Percentiles rank a stretch among this genome's conserved stretches.
These are phyloP conservation scores for Suillus hirtellus DNA, from an alignment of 768 basidiomycete genomes.

Conservation along the genomic window DNA sequence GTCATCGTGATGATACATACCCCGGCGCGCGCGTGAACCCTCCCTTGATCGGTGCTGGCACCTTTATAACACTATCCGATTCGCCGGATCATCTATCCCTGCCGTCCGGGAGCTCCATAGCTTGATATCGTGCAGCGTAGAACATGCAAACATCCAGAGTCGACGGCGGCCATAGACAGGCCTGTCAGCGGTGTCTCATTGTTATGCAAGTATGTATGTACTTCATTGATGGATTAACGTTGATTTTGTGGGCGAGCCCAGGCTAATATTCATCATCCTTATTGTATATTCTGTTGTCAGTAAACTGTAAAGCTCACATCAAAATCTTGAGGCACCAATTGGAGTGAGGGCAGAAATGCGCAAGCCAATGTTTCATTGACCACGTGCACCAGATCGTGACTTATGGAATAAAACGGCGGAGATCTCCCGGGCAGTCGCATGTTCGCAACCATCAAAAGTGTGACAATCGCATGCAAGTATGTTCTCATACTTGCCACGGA, in stretches of 20 bases:
- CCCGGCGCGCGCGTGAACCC: background rate
- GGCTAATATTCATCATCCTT: background rate
- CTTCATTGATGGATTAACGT: background rate
- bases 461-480: background rate
- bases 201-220: background rate
- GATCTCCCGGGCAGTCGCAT: background rate
- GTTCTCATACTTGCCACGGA: background rate
- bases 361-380: background rate
- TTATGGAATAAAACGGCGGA: background rate
- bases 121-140: background rate
- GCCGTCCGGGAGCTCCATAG: background rate
- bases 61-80: background rate
- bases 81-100: background rate
- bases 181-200: background rate
- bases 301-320: background rate
- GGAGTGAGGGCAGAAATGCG: background rate
- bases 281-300: background rate
- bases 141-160: background rate
- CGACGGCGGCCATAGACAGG: background rate
- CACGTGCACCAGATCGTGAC: background rate
- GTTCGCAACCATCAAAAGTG: background rate
- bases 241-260: background rate
- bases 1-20: background rate
- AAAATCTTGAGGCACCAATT: background rate
- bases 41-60: background rate